Evolutionary conservation across 768 basidiomycete species (phyloP), one percentile per base, ranked within the genome.

Genomic region (Trametes cubensis): DNA sequence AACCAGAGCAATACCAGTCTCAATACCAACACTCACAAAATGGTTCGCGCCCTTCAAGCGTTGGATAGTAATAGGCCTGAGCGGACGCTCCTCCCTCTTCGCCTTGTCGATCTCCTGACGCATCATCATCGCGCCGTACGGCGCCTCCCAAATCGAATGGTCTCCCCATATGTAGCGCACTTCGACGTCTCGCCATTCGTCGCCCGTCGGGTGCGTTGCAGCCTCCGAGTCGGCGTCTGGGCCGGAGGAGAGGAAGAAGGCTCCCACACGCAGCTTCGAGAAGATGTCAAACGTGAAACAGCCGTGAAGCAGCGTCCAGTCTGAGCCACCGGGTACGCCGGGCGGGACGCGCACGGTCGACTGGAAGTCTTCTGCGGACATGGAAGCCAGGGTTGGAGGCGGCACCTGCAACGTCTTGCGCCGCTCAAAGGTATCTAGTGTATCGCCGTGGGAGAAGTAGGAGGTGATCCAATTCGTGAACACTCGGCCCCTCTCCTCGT

Each of bases 131-230:
- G 48, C 58, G 2, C 28, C 49, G 34, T 59, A 59, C 2, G 58
- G 58, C 1, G 45, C 58, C 41, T 59, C 58, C 58, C 58, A 59
- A 4, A 59, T 28, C 13, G 58, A 59, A 14, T 44, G 49, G 20
- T 59, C 58, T 40, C 58, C 49, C 58, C 58, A 59, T 2, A 59
- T 50, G 21, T 44, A 44, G 39, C 41, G 58, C 3, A 59, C 49
- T 15, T 59, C 58, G n/a, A 59, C 49, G n/a, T 51, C 40, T 20
- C 41, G 26, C 58, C 58, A 59, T n/a, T 23, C 49, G n/a, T 51
- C 49, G n/a, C 41, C 49, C 2, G 26, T 13, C 21, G 17, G 20
- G 5, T 17, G 6, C 14, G 14, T 20, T 26, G 40, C 39, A 23
- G 11, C 14, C 2, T n/a, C 10, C n/a, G n/a, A n/a, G n/a, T n/a